These are phyloP conservation scores for Podospora sp. DNA, from an alignment of 495 filamentous ascomycete genomes.

Conservation along the genomic window DNA sequence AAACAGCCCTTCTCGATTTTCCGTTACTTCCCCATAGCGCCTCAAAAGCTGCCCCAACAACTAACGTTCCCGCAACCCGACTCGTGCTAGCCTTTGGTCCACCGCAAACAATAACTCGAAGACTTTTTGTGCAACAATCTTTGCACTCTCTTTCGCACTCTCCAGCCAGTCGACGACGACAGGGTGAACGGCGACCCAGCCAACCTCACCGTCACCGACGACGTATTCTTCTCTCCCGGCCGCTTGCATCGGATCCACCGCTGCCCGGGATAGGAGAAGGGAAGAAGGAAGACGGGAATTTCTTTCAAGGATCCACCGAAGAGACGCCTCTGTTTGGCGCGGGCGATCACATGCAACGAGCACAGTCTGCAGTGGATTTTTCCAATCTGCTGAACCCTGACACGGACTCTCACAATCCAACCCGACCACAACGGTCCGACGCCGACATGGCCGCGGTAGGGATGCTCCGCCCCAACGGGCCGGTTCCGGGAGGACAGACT, in stretches of 20 bases:
- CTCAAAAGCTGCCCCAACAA: conserved; percentile 33
- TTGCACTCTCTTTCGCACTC: not conserved
- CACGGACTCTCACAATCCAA: conserved; percentile 29
- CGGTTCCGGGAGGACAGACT: conserved; percentile 60
- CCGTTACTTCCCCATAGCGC: conserved; percentile 39
- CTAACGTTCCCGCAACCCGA: conserved; percentile 27
- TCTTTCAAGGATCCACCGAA: conserved; percentile 14
- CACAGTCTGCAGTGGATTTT: conserved; percentile 73
- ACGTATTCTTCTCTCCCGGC: conserved; percentile 19
- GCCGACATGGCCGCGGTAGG: conserved; percentile 69
- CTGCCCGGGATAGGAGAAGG: conserved; percentile 18
- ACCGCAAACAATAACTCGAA: not conserved
- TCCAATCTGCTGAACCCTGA: conserved; percentile 77
- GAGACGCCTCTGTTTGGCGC: conserved; percentile 16
- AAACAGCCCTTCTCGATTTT: conserved; percentile 33
- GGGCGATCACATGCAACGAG: conserved; percentile 70
- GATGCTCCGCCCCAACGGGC: conserved; percentile 71
- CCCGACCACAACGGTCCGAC: conserved; percentile 41
- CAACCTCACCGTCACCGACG: not conserved
- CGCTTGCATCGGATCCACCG: conserved; percentile 34
- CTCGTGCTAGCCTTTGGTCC: conserved; percentile 15
- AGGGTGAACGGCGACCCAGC: not conserved
- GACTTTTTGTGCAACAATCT: not conserved
- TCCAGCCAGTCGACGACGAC: not conserved
- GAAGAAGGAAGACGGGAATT: conserved; percentile 6